Evolutionary conservation across 306 rosid genomes (phyloP).

Genomic region (Vachellia collinsii): DNA sequence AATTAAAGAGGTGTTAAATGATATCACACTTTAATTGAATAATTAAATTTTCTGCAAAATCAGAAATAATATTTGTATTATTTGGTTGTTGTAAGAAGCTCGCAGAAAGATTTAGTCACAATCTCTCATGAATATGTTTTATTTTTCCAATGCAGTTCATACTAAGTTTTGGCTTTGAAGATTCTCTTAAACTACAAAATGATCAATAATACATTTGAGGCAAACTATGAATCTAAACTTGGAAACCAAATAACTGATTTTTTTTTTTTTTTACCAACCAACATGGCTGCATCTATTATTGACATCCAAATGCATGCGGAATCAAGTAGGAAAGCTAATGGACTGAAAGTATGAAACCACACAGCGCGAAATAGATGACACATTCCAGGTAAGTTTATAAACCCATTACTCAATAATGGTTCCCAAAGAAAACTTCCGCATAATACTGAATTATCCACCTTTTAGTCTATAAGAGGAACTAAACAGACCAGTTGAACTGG

Average conservation of each 20-base stretch:
- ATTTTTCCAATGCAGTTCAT: slow-evolving; percentile 20
- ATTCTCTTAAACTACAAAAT: not conserved
- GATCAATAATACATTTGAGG: slow-evolving; percentile 1
- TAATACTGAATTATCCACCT: not conserved
- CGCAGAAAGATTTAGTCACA: slow-evolving; percentile 15
- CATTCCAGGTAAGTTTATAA: slow-evolving; percentile 13
- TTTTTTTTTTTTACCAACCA: not conserved
- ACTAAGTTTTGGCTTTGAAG: not conserved
- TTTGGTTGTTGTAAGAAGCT: slow-evolving; percentile 15
- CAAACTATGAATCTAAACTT: slow-evolving; percentile 15
- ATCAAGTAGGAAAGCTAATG: slow-evolving; percentile 19
- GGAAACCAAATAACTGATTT: slow-evolving; percentile 17
- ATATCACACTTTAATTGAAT: slow-evolving; percentile 27
- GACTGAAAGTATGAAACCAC: not conserved
- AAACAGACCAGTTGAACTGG: slow-evolving; percentile 28
- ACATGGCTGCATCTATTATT: slow-evolving; percentile 5
- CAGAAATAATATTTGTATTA: slow-evolving; percentile 8
- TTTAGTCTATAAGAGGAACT: slow-evolving; percentile 20
- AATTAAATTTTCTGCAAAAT: slow-evolving; percentile 1
- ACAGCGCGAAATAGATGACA: slow-evolving; percentile 18
- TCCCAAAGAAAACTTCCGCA: slow-evolving; percentile 12
- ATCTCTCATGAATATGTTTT: slow-evolving; percentile 11
- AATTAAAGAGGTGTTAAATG: slow-evolving; percentile 9
- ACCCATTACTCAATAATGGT: slow-evolving; percentile 12
- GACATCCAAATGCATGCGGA: not conserved